Evolutionary conservation across 2,329 filamentous ascomycete species (phyloP), one percentile per base, ranked within the genome.

Genomic region (Xylaria sp.): DNA sequence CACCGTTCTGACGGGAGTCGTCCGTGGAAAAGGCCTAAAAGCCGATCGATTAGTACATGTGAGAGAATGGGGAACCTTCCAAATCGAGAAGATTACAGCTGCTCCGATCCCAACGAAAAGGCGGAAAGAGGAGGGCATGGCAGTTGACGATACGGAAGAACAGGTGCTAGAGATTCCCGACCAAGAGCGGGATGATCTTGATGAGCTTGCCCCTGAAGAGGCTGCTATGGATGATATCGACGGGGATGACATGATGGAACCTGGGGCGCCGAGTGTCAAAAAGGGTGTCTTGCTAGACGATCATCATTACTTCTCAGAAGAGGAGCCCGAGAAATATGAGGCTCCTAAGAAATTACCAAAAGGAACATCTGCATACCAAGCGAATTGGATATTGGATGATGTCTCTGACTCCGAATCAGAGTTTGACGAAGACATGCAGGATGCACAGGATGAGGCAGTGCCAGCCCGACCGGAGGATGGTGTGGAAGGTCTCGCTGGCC

Each of bases 271-370:
- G 68, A 82, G 83, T 1, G 84, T 86, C 50, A 90, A 90, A 77
- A 97, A 95, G 81, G 96, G 95, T 71, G 96, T 99, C 0, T 83
- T 99, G 46, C 85, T 99, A 10, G 96, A 99, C 73, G 95, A 98
- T 72, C 95, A 99, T 79, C 95, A 98, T 78, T 99, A 99, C 80
- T 99, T 98, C 77, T 94, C 94, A 0, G 95, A 98, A 50, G 93
- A 96, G 55, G 91, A 96, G 61, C 83, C 85, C 6, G 84, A 86
- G 48, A 84, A 89, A 61, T 83, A 89, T 20, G 81, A 85, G 41
- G 81, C 83, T 36, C 92, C 93, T 7, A 96, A 91, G 80, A 89
- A 89, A 70, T 81, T 99, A 25, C 96, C 96, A 0, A 93, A 90
- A 80, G 96, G 96, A 70, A 99, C 96, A 2, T 98, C 96, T 45